Conservation (phyloP, 805 yeast genomes). For the Saccharomycopsis sp. region DNA sequence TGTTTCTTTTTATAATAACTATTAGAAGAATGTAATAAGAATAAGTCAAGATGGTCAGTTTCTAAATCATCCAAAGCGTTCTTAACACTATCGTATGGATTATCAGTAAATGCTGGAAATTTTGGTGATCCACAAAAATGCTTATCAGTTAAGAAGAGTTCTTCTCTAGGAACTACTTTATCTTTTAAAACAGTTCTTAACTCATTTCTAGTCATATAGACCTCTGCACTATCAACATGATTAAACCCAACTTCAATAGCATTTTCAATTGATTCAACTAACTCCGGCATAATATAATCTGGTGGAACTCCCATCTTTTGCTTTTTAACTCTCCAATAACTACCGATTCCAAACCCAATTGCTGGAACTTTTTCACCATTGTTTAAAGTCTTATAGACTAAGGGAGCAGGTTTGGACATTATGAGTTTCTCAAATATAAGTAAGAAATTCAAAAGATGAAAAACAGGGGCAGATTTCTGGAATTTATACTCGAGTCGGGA, state of each 20-base stretch:
- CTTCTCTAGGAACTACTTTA: slow-evolving; percentile 20
- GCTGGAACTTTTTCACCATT: slow-evolving; percentile 35
- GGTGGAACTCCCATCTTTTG: slow-evolving; percentile 1
- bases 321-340: slow-evolving; percentile 38
- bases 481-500: too few relatives aligned
- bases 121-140: slow-evolving; percentile 27
- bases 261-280: slow-evolving; percentile 25
- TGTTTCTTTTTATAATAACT: slow-evolving; percentile 23
- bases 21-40: slow-evolving; percentile 39
- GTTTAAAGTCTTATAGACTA: too few relatives aligned
- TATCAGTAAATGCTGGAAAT: slow-evolving; percentile 22
- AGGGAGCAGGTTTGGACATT: too few relatives aligned
- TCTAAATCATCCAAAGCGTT: slow-evolving; percentile 29
- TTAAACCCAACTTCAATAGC: slow-evolving; percentile 35
- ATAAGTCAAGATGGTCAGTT: slow-evolving; percentile 41
- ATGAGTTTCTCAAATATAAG: too few relatives aligned
- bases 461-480: too few relatives aligned
- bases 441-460: too few relatives aligned
- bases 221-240: slow-evolving; percentile 51
- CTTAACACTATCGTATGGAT: slow-evolving; percentile 33
- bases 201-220: slow-evolving; percentile 44
- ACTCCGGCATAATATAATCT: slow-evolving; percentile 17
- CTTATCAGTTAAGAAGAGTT: slow-evolving; percentile 47
- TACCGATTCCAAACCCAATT: slow-evolving; percentile 49
- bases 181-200: slow-evolving; percentile 36